Conservation (phyloP, 352 stramenopile species). For the Phytophthora lateralis region DNA sequence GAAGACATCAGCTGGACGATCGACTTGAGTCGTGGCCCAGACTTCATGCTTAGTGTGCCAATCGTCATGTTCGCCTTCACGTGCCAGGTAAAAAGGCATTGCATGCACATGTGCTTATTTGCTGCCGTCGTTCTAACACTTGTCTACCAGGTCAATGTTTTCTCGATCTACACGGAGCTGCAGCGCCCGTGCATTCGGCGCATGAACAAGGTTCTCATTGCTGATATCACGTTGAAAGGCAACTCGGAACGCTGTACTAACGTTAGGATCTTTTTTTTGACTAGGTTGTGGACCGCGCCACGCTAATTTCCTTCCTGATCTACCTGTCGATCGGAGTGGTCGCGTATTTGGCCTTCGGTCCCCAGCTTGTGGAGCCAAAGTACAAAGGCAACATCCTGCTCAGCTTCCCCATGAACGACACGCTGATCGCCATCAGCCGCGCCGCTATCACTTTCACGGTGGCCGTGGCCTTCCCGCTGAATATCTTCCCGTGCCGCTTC, state of each 20-base stretch:
- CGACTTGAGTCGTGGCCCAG: conserved; percentile 61
- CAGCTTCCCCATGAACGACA: conserved; percentile 79
- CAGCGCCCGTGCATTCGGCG: conserved; percentile 85
- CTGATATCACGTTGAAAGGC: no score
- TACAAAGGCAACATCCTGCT: conserved; percentile 87
- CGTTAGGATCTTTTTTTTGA: no score
- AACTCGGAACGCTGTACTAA: no score
- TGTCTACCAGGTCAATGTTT: conserved; percentile 71
- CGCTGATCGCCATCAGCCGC: conserved; percentile 78
- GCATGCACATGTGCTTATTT: neutral
- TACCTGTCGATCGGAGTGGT: conserved; percentile 83
- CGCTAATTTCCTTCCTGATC: conserved; percentile 70
- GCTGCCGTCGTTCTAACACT: conserved; percentile 11
- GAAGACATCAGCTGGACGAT: conserved; percentile 78
- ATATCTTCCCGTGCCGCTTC: conserved; percentile 89
- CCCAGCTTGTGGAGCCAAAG: conserved; percentile 60
- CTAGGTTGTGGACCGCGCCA: conserved; percentile 84
- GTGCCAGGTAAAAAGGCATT: conserved; percentile 55
- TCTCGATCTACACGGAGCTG: conserved; percentile 90
- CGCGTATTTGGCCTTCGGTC: conserved; percentile 82
- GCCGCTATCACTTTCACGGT: conserved; percentile 89
- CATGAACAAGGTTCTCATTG: conserved; percentile 92
- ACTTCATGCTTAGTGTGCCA: conserved; percentile 88
- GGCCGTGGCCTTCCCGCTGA: conserved; percentile 82
- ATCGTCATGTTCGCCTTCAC: conserved; percentile 92